These are phyloP conservation scores for Psophocarpus tetragonolobus DNA, from an alignment of 306 rosid genomes.

Conservation along the genomic window DNA sequence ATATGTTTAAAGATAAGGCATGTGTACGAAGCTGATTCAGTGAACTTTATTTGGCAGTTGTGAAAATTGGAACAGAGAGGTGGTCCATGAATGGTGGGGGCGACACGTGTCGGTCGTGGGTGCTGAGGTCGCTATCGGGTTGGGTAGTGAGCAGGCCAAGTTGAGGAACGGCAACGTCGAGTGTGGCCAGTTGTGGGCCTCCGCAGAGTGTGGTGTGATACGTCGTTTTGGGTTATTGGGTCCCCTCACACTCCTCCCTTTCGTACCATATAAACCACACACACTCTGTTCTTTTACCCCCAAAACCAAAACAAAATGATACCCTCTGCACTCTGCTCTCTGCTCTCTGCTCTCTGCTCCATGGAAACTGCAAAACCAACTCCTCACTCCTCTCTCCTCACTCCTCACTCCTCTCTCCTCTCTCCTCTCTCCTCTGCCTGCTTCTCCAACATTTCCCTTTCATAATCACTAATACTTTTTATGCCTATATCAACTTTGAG, in stretches of 20 bases:
- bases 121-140: slow-evolving; percentile 41
- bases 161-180: slow-evolving; percentile 31
- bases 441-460: too few species aligned
- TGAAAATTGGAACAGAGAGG: not conserved
- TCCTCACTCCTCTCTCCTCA: too few species aligned
- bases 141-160: slow-evolving; percentile 40
- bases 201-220: not conserved
- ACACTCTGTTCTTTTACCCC: not conserved
- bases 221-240: slow-evolving; percentile 27
- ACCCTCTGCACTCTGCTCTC: too few species aligned
- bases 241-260: not conserved
- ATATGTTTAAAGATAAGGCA: not conserved
- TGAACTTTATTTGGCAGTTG: slow-evolving; percentile 9
- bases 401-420: too few species aligned
- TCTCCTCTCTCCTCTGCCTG: too few species aligned
- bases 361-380: too few species aligned
- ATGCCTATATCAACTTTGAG: too few species aligned
- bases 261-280: not conserved
- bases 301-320: too few species aligned
- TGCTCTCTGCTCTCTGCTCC: too few species aligned
- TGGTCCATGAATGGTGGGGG: slow-evolving; percentile 44
- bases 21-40: slow-evolving; percentile 27
- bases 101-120: slow-evolving; percentile 41
- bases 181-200: slow-evolving; percentile 28
- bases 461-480: too few species aligned